Evolutionary conservation across 2,329 filamentous ascomycete genomes (phyloP), one percentile per base, ranked within the genome.

Genomic region (Magnaporthales sp.): DNA sequence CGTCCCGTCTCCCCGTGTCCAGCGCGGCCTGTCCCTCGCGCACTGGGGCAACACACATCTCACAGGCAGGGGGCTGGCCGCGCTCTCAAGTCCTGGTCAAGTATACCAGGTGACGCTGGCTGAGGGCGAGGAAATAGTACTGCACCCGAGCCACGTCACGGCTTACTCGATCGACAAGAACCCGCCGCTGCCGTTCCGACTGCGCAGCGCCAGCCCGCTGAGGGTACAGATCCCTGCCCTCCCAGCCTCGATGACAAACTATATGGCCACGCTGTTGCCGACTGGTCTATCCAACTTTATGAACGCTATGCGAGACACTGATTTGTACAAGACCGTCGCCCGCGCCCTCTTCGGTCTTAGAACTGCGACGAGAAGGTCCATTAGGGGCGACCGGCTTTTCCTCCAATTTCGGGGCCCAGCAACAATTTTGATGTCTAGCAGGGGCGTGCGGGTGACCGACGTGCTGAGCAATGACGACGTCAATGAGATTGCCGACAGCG

Each of bases 341-440:
- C 83, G 83, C n/a, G 74, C 87, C 31, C 77, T 90, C 8, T 91
- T 91, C 77, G 85, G 80, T 51, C 70, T 96, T 24, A 87, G 92
- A 68, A 97, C 93, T 0, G 89, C 89, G 79, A 83, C 89, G 58
- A 85, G 93, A 68, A 86, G 91, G 73, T 91, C 91, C 1, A 91
- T 99, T 67, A 98, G 93, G 92, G 95, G 95, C 26, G 95, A 99
- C 75, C 81, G 94, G 78, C 82, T 98, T 29, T 98, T 98, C 78
- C 81, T 99, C 32, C 91, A 91, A 74, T 97, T 99, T 75, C 86
- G 89, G 67, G 95, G 95, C 0, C 95, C 95, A 1, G 86, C 86
- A 6, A 97, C 91, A 2, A 86, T 99, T 63, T 83, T 98, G 60
- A 81, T 99, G 73, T 96, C 96, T 70, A 96, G 92, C 65, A 87